These are phyloP conservation scores for Cercis canadensis DNA, from an alignment of 306 rosid species.

Conservation along the genomic window DNA sequence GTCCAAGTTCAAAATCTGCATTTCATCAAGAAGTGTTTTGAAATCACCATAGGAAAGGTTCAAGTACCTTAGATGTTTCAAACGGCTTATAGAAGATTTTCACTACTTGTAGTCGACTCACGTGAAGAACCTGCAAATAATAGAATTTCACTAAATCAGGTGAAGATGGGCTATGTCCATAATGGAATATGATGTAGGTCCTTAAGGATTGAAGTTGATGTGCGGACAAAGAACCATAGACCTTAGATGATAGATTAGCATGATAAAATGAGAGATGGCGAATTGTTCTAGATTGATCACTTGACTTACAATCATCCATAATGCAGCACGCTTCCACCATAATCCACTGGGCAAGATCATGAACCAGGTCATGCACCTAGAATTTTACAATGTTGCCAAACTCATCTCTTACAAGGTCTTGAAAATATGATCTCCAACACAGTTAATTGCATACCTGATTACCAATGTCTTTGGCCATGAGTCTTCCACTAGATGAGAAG, in stretches of 20 bases:
- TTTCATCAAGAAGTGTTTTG: not conserved
- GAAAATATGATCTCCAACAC: slow-evolving; percentile 30
- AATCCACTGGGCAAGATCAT: slow-evolving; percentile 25
- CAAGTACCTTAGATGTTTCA: slow-evolving; percentile 14
- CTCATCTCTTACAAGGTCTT: not conserved
- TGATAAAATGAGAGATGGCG: too few species aligned
- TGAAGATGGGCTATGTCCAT: too few species aligned
- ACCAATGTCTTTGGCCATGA: slow-evolving; percentile 26
- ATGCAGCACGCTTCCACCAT: too few species aligned
- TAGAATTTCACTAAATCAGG: too few species aligned
- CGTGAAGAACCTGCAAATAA: not conserved
- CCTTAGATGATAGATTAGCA: too few species aligned
- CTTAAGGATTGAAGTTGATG: too few species aligned
- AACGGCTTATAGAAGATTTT: not conserved
- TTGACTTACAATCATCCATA: too few species aligned
- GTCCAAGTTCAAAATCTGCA: not conserved
- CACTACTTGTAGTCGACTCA: not conserved
- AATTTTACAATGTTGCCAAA: not conserved
- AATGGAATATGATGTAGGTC: too few species aligned
- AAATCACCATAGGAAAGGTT: not conserved
- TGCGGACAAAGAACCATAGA: too few species aligned
- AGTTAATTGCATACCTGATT: slow-evolving; percentile 26
- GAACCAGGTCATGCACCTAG: too few species aligned
- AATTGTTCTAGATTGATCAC: too few species aligned
- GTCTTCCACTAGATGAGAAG: not conserved